Evolutionary conservation across 1,284 basidiomycete species (phyloP).

Genomic region (Pseudozyma hubeiensis): DNA sequence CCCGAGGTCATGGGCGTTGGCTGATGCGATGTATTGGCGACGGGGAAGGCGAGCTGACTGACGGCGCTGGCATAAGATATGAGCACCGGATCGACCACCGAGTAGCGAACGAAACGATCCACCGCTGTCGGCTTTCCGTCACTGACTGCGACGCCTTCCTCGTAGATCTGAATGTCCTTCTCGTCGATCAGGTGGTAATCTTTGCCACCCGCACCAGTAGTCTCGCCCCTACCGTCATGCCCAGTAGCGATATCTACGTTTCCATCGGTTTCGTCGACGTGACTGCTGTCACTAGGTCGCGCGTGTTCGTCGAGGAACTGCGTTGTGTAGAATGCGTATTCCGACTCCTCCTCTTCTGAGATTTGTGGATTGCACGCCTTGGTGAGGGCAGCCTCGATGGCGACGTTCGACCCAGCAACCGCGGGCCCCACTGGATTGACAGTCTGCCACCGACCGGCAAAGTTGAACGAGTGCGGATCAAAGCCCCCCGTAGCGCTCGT

Average conservation of each 20-base stretch:
- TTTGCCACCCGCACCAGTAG: slow-evolving; percentile 14
- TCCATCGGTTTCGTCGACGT: background rate
- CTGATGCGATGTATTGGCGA: slow-evolving; percentile 5
- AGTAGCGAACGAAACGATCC: slow-evolving; percentile 26
- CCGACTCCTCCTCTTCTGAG: slow-evolving; percentile 39
- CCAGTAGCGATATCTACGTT: background rate
- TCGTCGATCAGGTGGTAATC: slow-evolving; percentile 50
- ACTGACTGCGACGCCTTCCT: slow-evolving; percentile 44
- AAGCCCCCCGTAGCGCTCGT: slow-evolving; percentile 16
- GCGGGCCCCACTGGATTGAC: slow-evolving; percentile 25
- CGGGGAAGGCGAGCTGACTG: slow-evolving; percentile 15
- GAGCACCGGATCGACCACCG: slow-evolving; percentile 38
- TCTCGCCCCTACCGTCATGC: background rate
- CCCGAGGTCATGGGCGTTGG: slow-evolving; percentile 1
- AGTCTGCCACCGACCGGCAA: slow-evolving; percentile 48
- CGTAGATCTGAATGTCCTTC: slow-evolving; percentile 52
- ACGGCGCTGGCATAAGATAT: slow-evolving; percentile 31
- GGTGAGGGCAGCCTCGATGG: slow-evolving; percentile 41
- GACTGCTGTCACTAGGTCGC: slow-evolving; percentile 16
- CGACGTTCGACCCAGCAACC: slow-evolving; percentile 33
- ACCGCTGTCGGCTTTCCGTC: slow-evolving; percentile 19
- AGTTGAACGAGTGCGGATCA: slow-evolving; percentile 47
- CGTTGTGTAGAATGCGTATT: slow-evolving; percentile 50
- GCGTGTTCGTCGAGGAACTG: slow-evolving; percentile 44
- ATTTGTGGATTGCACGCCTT: slow-evolving; percentile 47